Evolutionary conservation across 2,329 filamentous ascomycete species (phyloP), one percentile per base, ranked within the genome.

Genomic region (Phyllosticta paracitricarpa): DNA sequence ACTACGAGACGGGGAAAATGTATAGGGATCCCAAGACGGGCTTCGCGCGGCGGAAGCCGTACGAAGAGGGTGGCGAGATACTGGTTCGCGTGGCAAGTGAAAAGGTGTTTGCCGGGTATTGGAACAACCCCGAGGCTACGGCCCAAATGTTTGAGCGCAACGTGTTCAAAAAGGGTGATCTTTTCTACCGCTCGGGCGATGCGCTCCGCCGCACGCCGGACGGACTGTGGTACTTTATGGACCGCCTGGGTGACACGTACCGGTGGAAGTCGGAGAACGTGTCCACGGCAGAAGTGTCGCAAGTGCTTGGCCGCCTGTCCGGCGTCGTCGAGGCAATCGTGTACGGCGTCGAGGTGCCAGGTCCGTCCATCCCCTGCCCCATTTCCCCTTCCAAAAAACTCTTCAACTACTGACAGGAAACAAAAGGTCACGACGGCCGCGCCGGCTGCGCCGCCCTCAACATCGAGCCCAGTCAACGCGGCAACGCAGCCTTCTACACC

Each of bases 81-180:
- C 52, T 58, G 5, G 52, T 58, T 14, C 30, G 33, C 30, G 35
- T 58, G 1, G 12, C 26, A 14, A 51, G 19, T 12, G 60, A 62
- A 33, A 26, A 25, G 9, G 77, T 76, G 5, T 92, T 89, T 70
- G 80, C 82, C 17, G 60, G 56, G 51, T 62, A 92, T 71, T 87
- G 83, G 73, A 82, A 83, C 61, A 87, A 90, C 68, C 77, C 80
- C 0, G 81, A 83, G 51, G 88, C 88, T 0, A 89, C 88, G 0
- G 71, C 78, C 12, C 85, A 85, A 72, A 77, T 75, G 61, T 79
- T 79, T 63, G 76, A 74, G 59, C 73, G 74, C 17, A 72, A 79
- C 63, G 74, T 80, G 4, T 79, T 80, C 66, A 68, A 69, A 52
- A 76, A 78, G 61, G 78, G 77, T 14, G 78, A 80, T 61, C 67